Base-by-base conservation (phyloP, 1,284 basidiomycete genomes). In the Ceratobasidium sp. region DNA sequence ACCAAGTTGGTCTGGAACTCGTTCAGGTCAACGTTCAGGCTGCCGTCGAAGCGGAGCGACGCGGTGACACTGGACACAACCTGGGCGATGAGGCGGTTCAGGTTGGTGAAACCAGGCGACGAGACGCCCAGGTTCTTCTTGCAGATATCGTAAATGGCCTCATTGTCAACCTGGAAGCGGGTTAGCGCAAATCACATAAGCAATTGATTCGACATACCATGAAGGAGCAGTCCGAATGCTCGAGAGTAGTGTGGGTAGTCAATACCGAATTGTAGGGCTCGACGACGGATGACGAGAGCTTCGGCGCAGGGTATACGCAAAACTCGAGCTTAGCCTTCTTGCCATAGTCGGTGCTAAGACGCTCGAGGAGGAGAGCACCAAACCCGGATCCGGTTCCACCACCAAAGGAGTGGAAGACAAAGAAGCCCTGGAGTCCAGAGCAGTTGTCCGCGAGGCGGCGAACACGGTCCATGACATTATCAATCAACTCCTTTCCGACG, bases 301-400 rank as follows among this genome's bases (percentile, higher is more conserved):
- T 92, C 65, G 95, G 94, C 19, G 96, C 93, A 63, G 97, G 97
- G 86, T 98, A 98, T 74, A 99, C 95, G 80, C 95, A 94, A 86
- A 99, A 98, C 84, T 98, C 97, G 79, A 99, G 88, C 88, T 98
- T 99, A 73, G 95, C 96, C 87, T 99, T 99, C 85, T 98, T 99
- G 83, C 98, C 98, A 80, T 98, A 99, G 85, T 99, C 98, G 77
- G 93, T 92, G 53, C 96, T 96, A 76, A 99, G 90, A 77, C 95
- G 91, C 85, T 99, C 97, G 78, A 99, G 89, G 74, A 99, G 87
- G 79, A 99, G 92, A 74, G 97, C 96, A 82, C 98, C 98, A 83
- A 99, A 98, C 80, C 97, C 98, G 77, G 98, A 99, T 81, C 97
- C 97, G 79, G 97, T 99, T 84, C 97, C 98, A 83, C 97, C 97